Evolutionary conservation across 768 basidiomycete genomes (phyloP).

Genomic region (Cyclocybe cylindracea): DNA sequence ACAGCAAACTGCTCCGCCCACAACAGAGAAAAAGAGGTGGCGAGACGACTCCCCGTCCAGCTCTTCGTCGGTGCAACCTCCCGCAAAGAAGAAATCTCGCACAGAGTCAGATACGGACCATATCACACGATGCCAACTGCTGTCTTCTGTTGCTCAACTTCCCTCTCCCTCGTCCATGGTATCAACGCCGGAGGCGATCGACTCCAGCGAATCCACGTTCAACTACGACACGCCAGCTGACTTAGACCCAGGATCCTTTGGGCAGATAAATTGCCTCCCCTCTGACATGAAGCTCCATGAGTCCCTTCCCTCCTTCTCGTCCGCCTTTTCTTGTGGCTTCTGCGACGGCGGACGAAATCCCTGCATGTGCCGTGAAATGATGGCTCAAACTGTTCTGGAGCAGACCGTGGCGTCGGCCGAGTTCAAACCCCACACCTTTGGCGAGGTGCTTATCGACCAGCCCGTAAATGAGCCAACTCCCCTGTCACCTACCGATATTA

Average conservation of each 20-base stretch:
- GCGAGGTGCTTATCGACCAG: not conserved
- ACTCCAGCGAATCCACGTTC: slow-evolving; percentile 32
- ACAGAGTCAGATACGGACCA: slow-evolving; percentile 22
- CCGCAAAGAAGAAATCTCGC: slow-evolving; percentile 24
- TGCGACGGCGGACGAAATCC: slow-evolving; percentile 62
- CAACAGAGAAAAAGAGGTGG: slow-evolving; percentile 56
- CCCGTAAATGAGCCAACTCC: not conserved
- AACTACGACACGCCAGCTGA: slow-evolving; percentile 34
- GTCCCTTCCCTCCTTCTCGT: slow-evolving; percentile 33
- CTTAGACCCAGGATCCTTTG: slow-evolving; percentile 20
- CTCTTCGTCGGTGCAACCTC: slow-evolving; percentile 3
- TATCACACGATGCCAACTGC: slow-evolving; percentile 21
- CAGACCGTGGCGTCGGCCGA: not conserved
- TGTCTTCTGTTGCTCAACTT: slow-evolving; percentile 37
- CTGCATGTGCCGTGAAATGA: slow-evolving; percentile 79
- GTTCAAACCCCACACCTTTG: slow-evolving; percentile 1
- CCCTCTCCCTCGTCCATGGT: slow-evolving; percentile 49
- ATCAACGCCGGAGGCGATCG: slow-evolving; percentile 50
- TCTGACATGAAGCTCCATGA: slow-evolving; percentile 25
- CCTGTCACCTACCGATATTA: not conserved
- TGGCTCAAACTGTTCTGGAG: slow-evolving; percentile 44
- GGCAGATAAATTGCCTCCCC: slow-evolving; percentile 32
- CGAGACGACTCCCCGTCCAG: slow-evolving; percentile 48
- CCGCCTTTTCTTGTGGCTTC: slow-evolving; percentile 69
- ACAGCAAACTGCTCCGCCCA: slow-evolving; percentile 17